Percentiles rank a stretch among this genome's conserved stretches.
Conservation (phyloP, 2,329 filamentous ascomycete genomes). For the Aspergillus versicolor region DNA sequence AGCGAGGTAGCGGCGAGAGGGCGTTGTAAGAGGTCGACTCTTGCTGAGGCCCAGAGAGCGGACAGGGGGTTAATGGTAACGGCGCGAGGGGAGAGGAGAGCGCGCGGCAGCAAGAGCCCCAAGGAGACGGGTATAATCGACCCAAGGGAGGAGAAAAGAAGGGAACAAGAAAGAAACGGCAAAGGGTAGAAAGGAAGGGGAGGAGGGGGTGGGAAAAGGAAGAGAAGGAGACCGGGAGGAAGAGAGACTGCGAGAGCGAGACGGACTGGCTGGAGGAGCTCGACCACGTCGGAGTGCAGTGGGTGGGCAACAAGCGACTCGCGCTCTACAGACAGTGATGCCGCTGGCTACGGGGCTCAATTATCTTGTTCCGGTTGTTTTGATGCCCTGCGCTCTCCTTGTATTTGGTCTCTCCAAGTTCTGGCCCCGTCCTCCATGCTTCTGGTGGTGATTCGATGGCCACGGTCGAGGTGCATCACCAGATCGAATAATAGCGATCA, state of each 20-base stretch:
- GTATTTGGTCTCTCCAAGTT: background rate
- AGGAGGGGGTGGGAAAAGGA: conserved; percentile 4
- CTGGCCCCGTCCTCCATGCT: background rate
- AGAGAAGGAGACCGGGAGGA: background rate
- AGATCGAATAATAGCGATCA: background rate
- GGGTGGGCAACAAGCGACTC: conserved; percentile 1
- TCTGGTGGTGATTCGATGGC: conserved; percentile 2
- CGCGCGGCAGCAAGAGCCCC: conserved; percentile 18
- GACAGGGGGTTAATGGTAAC: conserved; percentile 21
- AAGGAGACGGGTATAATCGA: conserved; percentile 20
- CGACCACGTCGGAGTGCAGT: background rate
- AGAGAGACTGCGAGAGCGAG: conserved; percentile 4
- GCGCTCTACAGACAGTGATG: background rate
- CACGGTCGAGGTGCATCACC: background rate
- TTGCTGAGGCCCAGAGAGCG: conserved; percentile 21
- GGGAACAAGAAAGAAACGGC: conserved; percentile 13
- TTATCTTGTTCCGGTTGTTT: background rate
- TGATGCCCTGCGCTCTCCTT: background rate
- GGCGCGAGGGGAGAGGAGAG: conserved; percentile 22
- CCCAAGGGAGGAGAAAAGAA: conserved; percentile 19
- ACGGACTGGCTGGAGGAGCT: conserved; percentile 4
- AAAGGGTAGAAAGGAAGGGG: conserved; percentile 8
- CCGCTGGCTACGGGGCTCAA: background rate
- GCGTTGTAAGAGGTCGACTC: conserved; percentile 21
- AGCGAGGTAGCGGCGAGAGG: conserved; percentile 20